Evolutionary conservation across 371 early-diverging fungal species (phyloP).

Genomic region (Blastocladiella emersonii): DNA sequence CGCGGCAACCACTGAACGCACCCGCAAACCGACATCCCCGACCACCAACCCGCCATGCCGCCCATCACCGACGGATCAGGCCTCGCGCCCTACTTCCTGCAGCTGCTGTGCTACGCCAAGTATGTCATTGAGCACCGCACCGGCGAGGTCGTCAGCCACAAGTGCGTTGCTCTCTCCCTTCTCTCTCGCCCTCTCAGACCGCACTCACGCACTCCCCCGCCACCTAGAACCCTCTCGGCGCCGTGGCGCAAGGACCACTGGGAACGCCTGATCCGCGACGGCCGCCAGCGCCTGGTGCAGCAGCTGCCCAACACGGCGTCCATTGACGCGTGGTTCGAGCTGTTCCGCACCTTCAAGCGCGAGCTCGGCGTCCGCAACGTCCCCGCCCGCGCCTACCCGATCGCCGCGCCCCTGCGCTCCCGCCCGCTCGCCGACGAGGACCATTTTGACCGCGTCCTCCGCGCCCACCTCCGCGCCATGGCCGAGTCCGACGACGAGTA

Average conservation of each 20-base stretch:
- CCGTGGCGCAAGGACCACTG: background rate
- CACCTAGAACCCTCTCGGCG: background rate
- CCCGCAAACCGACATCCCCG: too few relatives aligned
- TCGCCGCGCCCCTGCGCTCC: too few relatives aligned
- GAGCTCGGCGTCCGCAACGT: background rate
- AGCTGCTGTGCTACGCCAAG: constrained; percentile 1
- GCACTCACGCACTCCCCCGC: too few relatives aligned
- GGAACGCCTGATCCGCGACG: background rate
- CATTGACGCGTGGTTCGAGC: background rate
- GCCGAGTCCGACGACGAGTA: background rate
- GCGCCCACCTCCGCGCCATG: background rate
- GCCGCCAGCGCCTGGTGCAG: background rate
- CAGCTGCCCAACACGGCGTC: background rate
- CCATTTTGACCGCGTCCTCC: background rate
- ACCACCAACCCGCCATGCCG: too few relatives aligned
- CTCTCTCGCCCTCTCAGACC: too few relatives aligned
- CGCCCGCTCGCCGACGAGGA: background rate
- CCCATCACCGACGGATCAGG: too few relatives aligned
- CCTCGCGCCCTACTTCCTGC: background rate
- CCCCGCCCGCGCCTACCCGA: background rate
- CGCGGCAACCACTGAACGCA: too few relatives aligned
- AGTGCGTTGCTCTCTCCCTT: background rate
- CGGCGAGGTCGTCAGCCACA: background rate
- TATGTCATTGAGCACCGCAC: background rate
- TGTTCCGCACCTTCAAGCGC: background rate